phyloP scores from a whole-genome alignment of 2,329 filamentous ascomycete genomes.

The Ascomycota sp. region DNA sequence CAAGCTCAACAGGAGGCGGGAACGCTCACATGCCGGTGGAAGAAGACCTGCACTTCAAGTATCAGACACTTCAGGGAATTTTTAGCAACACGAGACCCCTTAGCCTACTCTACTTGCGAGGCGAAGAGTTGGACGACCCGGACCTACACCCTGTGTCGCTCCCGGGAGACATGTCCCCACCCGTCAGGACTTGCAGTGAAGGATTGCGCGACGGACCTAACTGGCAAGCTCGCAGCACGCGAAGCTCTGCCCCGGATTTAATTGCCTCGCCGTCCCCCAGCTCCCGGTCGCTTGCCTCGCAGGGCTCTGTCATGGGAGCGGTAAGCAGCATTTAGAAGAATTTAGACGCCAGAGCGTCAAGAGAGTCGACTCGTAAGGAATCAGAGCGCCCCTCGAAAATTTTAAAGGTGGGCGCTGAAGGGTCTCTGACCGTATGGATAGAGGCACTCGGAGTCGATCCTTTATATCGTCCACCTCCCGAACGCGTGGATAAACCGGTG shows the following conservation, averaged over 20 bases:
- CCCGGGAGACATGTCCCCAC: conserved; percentile 42
- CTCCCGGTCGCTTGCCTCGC: conserved; percentile 40
- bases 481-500: conserved; percentile 49
- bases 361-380: conserved; percentile 25
- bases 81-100: conserved; percentile 66
- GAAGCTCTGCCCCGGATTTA: conserved; percentile 37
- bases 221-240: conserved; percentile 32
- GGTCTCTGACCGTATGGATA: conserved; percentile 61
- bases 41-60: conserved; percentile 61
- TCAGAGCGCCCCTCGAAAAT: conserved; percentile 33
- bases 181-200: conserved; percentile 29
- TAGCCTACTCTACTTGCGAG: conserved; percentile 58
- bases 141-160: conserved; percentile 60
- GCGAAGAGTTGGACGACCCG: conserved; percentile 60
- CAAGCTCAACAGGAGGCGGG: conserved; percentile 33
- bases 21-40: conserved; percentile 31
- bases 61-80: conserved; percentile 68
- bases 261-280: conserved; percentile 48
- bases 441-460: conserved; percentile 82
- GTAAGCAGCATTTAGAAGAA: conserved; percentile 33
- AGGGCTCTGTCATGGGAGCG: conserved; percentile 22
- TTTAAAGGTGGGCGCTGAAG: conserved; percentile 35
- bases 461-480: conserved; percentile 59
- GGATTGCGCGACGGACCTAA: conserved; percentile 21
- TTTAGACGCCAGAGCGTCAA: conserved; percentile 29